Evolutionary conservation across 176 grass and related monocot genomes (phyloP).

Genomic region (Tillandsia fasciculata): DNA sequence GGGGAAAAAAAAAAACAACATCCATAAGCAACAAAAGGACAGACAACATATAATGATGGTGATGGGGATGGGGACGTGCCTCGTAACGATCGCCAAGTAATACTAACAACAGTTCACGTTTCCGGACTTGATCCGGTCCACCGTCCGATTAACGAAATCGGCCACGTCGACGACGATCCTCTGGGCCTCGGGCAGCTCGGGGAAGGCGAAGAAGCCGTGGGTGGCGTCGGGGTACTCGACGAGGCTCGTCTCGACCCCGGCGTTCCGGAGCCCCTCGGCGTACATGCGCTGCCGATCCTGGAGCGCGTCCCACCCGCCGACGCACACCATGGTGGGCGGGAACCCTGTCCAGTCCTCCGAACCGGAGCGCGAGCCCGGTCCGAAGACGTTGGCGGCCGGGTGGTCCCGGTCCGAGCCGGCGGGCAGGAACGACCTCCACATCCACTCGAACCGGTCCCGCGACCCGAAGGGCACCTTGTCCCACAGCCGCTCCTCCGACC

Average conservation of each 20-base stretch:
- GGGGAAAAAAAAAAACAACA: no score
- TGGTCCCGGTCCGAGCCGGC: conserved; percentile 38
- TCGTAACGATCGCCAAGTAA: no score
- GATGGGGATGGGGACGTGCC: no score
- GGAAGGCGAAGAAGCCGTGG: conserved; percentile 29
- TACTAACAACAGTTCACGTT: no score
- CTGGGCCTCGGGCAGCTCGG: conserved; percentile 9
- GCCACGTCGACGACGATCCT: conserved; percentile 7
- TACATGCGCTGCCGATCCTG: conserved; percentile 32
- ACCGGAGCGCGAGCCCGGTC: neutral
- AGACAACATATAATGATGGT: no score
- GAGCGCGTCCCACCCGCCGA: conserved; percentile 30
- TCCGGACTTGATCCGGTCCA: no score
- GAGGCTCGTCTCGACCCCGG: conserved; percentile 15
- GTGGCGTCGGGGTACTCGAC: conserved; percentile 29
- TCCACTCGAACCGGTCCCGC: conserved; percentile 28
- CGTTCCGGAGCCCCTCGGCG: conserved; percentile 3
- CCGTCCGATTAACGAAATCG: conserved; percentile 11
- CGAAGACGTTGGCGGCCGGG: conserved; percentile 34
- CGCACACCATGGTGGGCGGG: conserved; percentile 23
- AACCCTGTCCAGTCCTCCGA: conserved; percentile 10
- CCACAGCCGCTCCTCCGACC: conserved; percentile 27
- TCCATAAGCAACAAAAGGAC: no score
- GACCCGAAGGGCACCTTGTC: conserved; percentile 33
- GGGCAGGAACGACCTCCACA: conserved; percentile 43